These are phyloP conservation scores for Pseudopediastrum boryanum DNA, from an alignment of 139 green algal species.

Conservation along the genomic window DNA sequence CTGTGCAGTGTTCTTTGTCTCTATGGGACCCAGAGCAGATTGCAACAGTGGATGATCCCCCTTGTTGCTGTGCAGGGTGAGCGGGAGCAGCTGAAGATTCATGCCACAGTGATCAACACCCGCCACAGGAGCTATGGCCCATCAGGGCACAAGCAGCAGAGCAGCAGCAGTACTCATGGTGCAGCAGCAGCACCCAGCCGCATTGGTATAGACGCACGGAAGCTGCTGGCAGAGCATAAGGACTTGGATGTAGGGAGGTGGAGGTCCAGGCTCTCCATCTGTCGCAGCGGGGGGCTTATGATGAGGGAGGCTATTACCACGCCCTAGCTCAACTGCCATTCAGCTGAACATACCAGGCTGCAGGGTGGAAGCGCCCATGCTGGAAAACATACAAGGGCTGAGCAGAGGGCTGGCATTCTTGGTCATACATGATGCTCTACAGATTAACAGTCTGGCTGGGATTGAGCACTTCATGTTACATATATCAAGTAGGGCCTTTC, in stretches of 20 bases:
- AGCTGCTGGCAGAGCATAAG: conserved; percentile 16
- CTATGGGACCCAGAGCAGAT: no score
- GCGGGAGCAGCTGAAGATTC: conserved; percentile 47
- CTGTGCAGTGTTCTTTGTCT: no score
- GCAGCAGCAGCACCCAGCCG: conserved; percentile 21
- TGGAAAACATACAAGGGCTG: no score
- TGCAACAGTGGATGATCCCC: no score
- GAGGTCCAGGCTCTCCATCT: conserved; percentile 31
- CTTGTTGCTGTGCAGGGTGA: conserved; percentile 53
- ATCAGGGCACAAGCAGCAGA: neutral
- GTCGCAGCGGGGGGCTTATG: conserved; percentile 44
- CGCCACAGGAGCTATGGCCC: conserved; percentile 8
- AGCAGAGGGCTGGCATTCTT: no score
- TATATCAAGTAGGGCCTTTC: no score
- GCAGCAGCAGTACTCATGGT: neutral
- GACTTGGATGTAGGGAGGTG: conserved; percentile 8
- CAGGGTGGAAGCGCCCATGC: no score
- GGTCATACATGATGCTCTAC: no score
- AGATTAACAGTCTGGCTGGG: no score
- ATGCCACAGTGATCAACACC: conserved; percentile 59
- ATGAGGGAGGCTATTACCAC: conserved; percentile 45
- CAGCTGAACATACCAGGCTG: no score
- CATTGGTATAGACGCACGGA: conserved; percentile 49
- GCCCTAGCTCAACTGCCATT: conserved; percentile 10
- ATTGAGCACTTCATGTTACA: no score